A percentile compares a stretch with the other conserved stretches of the same genome.
Conservation (phyloP, 345 rosid species). For the Microthlaspi erraticum region DNA sequence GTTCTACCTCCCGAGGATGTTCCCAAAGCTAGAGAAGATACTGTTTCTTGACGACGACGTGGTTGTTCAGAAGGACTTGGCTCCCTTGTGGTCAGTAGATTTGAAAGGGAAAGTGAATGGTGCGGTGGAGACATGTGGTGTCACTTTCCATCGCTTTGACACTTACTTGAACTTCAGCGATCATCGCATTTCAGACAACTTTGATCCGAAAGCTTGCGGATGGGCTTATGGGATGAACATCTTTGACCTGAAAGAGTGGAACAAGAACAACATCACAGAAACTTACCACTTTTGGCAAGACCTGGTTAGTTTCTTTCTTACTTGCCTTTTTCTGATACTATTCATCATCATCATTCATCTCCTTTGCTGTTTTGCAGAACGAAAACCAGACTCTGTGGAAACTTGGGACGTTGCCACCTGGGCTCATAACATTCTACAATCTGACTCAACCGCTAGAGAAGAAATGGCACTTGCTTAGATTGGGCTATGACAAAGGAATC, state of each 20-base stretch:
- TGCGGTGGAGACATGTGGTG: slow-evolving; percentile 69
- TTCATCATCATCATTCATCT: slow-evolving; percentile 4
- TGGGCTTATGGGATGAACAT: slow-evolving; percentile 85
- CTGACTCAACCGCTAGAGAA: slow-evolving; percentile 54
- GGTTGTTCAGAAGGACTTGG: slow-evolving; percentile 69
- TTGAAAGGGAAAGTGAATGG: slow-evolving; percentile 76
- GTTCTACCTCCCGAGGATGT: slow-evolving; percentile 63
- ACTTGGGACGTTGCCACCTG: slow-evolving; percentile 67
- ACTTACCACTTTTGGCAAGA: slow-evolving; percentile 55
- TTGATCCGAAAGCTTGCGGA: slow-evolving; percentile 60
- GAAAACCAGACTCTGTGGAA: slow-evolving; percentile 60
- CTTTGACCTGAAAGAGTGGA: slow-evolving; percentile 68
- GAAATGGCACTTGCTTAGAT: slow-evolving; percentile 71
- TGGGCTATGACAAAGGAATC: slow-evolving; percentile 59
- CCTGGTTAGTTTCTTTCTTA: slow-evolving; percentile 40
- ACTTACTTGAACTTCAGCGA: slow-evolving; percentile 67
- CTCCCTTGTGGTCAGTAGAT: slow-evolving; percentile 52
- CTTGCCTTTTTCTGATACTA: not conserved
- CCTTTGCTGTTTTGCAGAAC: slow-evolving; percentile 44
- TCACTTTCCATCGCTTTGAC: slow-evolving; percentile 57
- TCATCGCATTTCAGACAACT: slow-evolving; percentile 45
- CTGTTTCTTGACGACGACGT: slow-evolving; percentile 73
- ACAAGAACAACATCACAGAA: slow-evolving; percentile 50
- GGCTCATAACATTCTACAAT: slow-evolving; percentile 63
- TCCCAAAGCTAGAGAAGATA: slow-evolving; percentile 61